These are phyloP conservation scores for Glaciozyma martinii DNA, from an alignment of 768 basidiomycete species.

Conservation along the genomic window DNA sequence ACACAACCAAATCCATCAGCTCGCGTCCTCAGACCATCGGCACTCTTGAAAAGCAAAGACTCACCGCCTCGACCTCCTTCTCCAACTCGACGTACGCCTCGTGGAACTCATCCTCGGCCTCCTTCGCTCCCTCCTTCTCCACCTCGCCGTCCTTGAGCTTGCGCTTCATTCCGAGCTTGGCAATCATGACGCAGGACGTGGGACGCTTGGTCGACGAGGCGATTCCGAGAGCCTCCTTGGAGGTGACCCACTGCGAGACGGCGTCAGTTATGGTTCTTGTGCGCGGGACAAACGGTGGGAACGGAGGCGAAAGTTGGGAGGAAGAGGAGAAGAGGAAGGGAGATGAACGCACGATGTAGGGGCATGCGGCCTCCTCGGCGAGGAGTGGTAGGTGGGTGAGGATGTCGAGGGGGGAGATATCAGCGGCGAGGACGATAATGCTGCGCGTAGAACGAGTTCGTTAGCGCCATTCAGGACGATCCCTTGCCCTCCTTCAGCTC, in stretches of 20 bases:
- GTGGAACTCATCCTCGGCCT: conserved; percentile 63
- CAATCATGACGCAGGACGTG: conserved; percentile 94
- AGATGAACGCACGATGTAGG: conserved; percentile 60
- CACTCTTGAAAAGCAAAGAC: too few relatives aligned
- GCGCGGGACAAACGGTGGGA: background rate
- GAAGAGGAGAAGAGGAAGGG: background rate
- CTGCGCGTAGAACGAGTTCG: conserved; percentile 41
- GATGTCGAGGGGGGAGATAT: conserved; percentile 97
- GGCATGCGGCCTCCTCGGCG: conserved; percentile 84
- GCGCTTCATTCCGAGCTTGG: conserved; percentile 68
- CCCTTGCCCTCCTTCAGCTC: background rate
- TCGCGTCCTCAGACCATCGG: too few relatives aligned
- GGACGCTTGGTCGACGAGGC: conserved; percentile 96
- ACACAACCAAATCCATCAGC: too few relatives aligned
- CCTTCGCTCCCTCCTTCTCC: conserved; percentile 47
- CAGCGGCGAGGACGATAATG: conserved; percentile 82
- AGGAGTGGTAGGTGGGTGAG: conserved; percentile 92
- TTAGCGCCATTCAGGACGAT: background rate
- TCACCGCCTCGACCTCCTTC: conserved; percentile 55
- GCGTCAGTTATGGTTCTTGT: background rate
- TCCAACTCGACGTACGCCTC: conserved; percentile 78
- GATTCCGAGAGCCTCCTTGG: conserved; percentile 90
- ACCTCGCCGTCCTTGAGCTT: conserved; percentile 47
- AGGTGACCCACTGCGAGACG: conserved; percentile 48
- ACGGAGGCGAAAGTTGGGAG: background rate